Percentiles rank a stretch among this genome's conserved stretches.
These are phyloP conservation scores for Cercophora sp. DNA, from an alignment of 495 filamentous ascomycete species.

Conservation along the genomic window DNA sequence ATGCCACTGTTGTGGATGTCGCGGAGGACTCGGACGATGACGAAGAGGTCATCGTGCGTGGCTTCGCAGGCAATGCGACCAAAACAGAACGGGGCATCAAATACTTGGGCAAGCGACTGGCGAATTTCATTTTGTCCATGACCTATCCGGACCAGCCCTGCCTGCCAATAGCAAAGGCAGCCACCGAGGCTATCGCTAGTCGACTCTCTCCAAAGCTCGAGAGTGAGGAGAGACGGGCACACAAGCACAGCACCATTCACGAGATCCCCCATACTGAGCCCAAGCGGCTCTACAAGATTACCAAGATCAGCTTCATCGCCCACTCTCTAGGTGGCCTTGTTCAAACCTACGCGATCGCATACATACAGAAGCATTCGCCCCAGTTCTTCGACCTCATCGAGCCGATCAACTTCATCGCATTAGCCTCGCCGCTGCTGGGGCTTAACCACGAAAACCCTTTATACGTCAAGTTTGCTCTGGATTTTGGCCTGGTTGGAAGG, in stretches of 20 bases:
- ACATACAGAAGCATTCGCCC: conserved; percentile 94
- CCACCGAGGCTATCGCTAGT: conserved; percentile 35
- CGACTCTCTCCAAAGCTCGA: conserved; percentile 33
- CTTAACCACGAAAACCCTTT: conserved; percentile 96
- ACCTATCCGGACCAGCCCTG: conserved; percentile 91
- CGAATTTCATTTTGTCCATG: conserved; percentile 83
- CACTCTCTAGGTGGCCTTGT: conserved; percentile 90
- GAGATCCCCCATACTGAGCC: conserved; percentile 29
- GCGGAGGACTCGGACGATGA: conserved; percentile 58
- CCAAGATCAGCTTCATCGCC: conserved; percentile 92
- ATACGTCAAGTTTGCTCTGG: conserved; percentile 94
- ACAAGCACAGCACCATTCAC: conserved; percentile 53
- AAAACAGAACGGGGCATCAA: conserved; percentile 94
- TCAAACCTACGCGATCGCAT: conserved; percentile 94
- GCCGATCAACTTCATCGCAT: conserved; percentile 89
- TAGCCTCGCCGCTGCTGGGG: conserved; percentile 87
- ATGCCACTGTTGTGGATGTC: conserved; percentile 17
- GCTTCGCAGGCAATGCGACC: conserved; percentile 83
- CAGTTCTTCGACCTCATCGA: conserved; percentile 82
- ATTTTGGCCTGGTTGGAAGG: conserved; percentile 90
- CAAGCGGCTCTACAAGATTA: conserved; percentile 74
- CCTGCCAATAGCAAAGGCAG: conserved; percentile 60
- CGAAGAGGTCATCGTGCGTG: conserved; percentile 89
- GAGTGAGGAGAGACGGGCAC: conserved; percentile 35
- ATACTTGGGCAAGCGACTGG: conserved; percentile 89